Base-by-base conservation (phyloP, 2,329 filamentous ascomycete species). In the Arachnomyces sp. region DNA sequence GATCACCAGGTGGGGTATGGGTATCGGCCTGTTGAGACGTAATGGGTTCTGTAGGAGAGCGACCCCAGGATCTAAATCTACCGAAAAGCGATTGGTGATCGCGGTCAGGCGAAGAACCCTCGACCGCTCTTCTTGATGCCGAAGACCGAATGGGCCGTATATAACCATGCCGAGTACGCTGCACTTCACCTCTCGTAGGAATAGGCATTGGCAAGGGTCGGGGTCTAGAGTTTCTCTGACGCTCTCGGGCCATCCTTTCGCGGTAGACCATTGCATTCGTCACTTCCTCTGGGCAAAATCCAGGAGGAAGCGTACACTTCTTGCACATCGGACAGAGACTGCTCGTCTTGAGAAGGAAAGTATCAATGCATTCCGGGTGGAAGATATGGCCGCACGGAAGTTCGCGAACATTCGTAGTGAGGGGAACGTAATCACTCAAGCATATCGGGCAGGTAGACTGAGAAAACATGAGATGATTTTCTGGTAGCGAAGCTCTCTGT, bases 321-420 rank as follows among this genome's bases (percentile, higher is more conserved):
- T 94, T 95, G 70, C 92, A 98, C 51, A 94, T 70, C 1, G 92
- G 90, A 55, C 92, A 98, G 2, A 95, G 71, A 13, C 85, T 93
- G 56, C 84, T 93, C 56, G 82, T 82, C 40, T 79, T 73, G 32
- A 74, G 72, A 9, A 96, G 70, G 53, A 92, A 94, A 15, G 81
- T 76, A 55, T 96, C 89, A 48, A 96, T 89, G 55, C 92, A 98
- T 48, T 84, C 82, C 0, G 85, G 82, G 50, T 98, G 90, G 61
- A 89, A 98, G 42, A 96, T 90, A 58, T 98, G 92, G 1, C 83
- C 80, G 52, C 92, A 98, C 0, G 86, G 79, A 2, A 96, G 70
- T 61, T 95, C 84, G 40, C 88, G 82, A 40, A 96, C 88, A 14
- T 79, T 75, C 0, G 84, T 82, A 13, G 72, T 65, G 29, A 77